Evolutionary conservation across 1,284 basidiomycete genomes (phyloP).

Genomic region (Agroathelia rolfsii): DNA sequence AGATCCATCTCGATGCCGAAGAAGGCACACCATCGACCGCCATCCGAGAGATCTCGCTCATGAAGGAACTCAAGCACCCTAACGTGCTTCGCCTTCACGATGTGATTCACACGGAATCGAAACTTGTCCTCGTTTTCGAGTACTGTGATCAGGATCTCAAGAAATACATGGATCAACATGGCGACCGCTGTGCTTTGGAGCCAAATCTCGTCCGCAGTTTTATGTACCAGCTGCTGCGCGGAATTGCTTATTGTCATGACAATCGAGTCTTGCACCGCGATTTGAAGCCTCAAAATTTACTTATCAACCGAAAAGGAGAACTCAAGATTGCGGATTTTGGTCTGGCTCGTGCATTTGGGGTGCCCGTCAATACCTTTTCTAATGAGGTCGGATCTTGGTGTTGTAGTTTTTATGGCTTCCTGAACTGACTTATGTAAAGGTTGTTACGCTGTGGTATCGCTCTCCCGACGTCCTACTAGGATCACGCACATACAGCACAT

Average conservation of each 20-base stretch:
- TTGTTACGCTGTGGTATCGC: conserved; percentile 98
- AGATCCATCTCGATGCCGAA: conserved; percentile 92
- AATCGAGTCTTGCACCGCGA: conserved; percentile 97
- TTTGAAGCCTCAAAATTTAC: conserved; percentile 94
- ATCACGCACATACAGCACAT: conserved; percentile 95
- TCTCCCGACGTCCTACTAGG: conserved; percentile 97
- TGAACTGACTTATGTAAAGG: conserved; percentile 38
- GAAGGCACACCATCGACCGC: conserved; percentile 93
- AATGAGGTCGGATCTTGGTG: conserved; percentile 60
- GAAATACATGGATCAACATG: conserved; percentile 99
- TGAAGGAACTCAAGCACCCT: conserved; percentile 94
- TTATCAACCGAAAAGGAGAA: conserved; percentile 96
- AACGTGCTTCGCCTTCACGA: conserved; percentile 96
- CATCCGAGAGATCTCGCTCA: conserved; percentile 90
- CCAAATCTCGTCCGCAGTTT: conserved; percentile 91
- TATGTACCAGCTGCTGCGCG: conserved; percentile 96
- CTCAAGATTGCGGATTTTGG: conserved; percentile 97
- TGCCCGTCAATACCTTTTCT: conserved; percentile 93
- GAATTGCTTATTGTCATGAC: conserved; percentile 97
- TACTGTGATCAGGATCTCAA: conserved; percentile 98
- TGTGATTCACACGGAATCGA: conserved; percentile 97
- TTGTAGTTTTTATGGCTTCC: too few species aligned
- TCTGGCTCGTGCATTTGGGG: conserved; percentile 89
- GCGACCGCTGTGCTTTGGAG: conserved; percentile 90
- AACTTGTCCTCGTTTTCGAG: conserved; percentile 98